These are phyloP conservation scores for Buddleja alternifolia DNA, from an alignment of 257 asterid species.

Conservation along the genomic window DNA sequence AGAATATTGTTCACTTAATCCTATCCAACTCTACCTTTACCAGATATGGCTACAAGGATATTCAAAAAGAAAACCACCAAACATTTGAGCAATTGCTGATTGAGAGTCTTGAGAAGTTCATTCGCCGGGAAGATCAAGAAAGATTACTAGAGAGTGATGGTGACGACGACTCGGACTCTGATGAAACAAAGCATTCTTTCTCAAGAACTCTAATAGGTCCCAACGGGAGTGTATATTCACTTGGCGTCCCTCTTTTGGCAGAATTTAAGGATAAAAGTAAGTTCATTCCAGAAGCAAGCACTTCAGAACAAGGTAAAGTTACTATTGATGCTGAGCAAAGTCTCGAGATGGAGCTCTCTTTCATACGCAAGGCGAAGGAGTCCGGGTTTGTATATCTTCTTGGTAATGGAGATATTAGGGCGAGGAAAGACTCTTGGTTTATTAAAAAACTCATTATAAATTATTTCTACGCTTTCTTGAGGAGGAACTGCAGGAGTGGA, in stretches of 20 bases:
- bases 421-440: slow-evolving; percentile 94
- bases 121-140: slow-evolving; percentile 95
- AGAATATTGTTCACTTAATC: neutral
- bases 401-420: slow-evolving; percentile 90
- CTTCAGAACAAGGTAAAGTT: slow-evolving; percentile 44
- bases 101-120: slow-evolving; percentile 92
- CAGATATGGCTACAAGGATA: slow-evolving; percentile 99
- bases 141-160: slow-evolving; percentile 89
- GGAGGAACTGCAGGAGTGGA: slow-evolving; percentile 89
- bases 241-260: slow-evolving; percentile 80
- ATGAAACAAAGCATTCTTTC: slow-evolving; percentile 51
- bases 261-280: slow-evolving; percentile 62
- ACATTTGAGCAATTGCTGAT: slow-evolving; percentile 90
- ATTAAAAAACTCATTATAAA: slow-evolving; percentile 86
- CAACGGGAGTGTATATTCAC: slow-evolving; percentile 87
- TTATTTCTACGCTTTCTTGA: slow-evolving; percentile 86
- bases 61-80: slow-evolving; percentile 90
- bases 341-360: slow-evolving; percentile 85
- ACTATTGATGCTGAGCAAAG: slow-evolving; percentile 68
- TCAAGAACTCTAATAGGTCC: slow-evolving; percentile 83
- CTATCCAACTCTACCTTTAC: slow-evolving; percentile 27
- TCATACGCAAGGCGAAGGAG: slow-evolving; percentile 79
- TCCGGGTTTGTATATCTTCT: slow-evolving; percentile 92
- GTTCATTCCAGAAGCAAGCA: slow-evolving; percentile 51
- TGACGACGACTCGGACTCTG: slow-evolving; percentile 65